These are phyloP conservation scores for Testicularia cyperi DNA, from an alignment of 1,284 basidiomycete genomes.

Conservation along the genomic window DNA sequence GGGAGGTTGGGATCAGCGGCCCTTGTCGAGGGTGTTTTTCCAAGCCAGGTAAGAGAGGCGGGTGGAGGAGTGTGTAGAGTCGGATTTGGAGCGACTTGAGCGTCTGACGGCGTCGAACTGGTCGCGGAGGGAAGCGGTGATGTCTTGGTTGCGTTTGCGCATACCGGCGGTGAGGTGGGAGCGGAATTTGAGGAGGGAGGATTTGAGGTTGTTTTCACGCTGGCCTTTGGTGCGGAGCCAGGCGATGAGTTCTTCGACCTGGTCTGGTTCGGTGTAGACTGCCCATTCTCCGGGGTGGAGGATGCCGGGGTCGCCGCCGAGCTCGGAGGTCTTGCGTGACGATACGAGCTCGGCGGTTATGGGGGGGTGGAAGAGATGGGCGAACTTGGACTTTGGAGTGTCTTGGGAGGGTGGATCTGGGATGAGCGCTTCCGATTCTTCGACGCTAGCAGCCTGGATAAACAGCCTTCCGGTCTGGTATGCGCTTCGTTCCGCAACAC, in stretches of 20 bases:
- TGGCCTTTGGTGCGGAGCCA: conserved; percentile 91
- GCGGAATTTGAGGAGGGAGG: conserved; percentile 78
- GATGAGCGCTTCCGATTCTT: conserved; percentile 51
- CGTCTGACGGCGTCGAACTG: conserved; percentile 6
- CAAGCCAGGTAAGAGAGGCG: conserved; percentile 17
- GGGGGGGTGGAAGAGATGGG: conserved; percentile 56
- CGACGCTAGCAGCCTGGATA: conserved; percentile 80
- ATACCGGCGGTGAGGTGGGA: conserved; percentile 80
- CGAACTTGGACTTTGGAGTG: conserved; percentile 6
- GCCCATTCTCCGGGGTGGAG: conserved; percentile 82
- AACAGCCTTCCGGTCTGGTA: conserved; percentile 88
- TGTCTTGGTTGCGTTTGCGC: conserved; percentile 42
- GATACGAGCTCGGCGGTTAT: conserved; percentile 3
- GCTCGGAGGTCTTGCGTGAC: conserved; percentile 55
- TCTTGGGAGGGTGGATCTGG: conserved; percentile 1
- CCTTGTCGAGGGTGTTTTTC: conserved; percentile 23
- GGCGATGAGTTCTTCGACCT: conserved; percentile 78
- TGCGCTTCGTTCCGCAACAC: conserved; percentile 64
- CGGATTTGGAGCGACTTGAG: conserved; percentile 1
- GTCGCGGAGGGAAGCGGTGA: conserved; percentile 12
- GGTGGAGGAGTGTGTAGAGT: too few relatives aligned
- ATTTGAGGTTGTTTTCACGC: conserved; percentile 80
- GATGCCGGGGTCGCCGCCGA: conserved; percentile 63
- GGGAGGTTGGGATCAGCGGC: too few relatives aligned
- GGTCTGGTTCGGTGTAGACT: conserved; percentile 79